Conservation (phyloP, 1,139 yeast genomes). For the Pichia sp. region DNA sequence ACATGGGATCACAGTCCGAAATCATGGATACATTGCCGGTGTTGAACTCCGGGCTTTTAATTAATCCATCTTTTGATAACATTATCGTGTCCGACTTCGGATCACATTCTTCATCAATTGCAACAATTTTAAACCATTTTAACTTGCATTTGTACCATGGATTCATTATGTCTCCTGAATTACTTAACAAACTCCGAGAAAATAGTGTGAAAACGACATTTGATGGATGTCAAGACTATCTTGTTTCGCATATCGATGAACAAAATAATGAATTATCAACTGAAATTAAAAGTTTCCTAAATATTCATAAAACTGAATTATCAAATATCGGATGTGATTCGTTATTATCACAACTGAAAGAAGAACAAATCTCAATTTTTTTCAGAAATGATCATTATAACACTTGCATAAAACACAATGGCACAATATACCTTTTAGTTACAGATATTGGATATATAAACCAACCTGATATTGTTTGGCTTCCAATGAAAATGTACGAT, state of each 20-base stretch:
- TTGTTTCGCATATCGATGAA: conserved; percentile 25
- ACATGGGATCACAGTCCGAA: neutral
- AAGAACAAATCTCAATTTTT: conserved; percentile 53
- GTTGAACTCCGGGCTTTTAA: conserved; percentile 65
- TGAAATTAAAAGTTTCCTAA: conserved; percentile 37
- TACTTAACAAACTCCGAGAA: conserved; percentile 26
- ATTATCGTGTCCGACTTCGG: conserved; percentile 26
- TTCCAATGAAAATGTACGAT: conserved; percentile 61
- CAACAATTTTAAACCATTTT: conserved; percentile 35
- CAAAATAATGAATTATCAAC: conserved; percentile 6
- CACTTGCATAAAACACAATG: conserved; percentile 53
- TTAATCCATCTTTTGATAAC: conserved; percentile 59
- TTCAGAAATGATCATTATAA: conserved; percentile 84
- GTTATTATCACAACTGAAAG: conserved; percentile 33
- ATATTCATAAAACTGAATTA: conserved; percentile 59
- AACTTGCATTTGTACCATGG: conserved; percentile 45
- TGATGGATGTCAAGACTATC: conserved; percentile 42
- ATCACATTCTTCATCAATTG: conserved; percentile 18
- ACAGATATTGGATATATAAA: conserved; percentile 64
- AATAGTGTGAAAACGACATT: conserved; percentile 23
- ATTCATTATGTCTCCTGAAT: conserved; percentile 37
- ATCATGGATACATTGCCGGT: conserved; percentile 42
- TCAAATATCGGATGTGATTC: conserved; percentile 54
- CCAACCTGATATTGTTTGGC: conserved; percentile 62
- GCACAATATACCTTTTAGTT: conserved; percentile 51